These are phyloP conservation scores for Stagonosporopsis tanaceti DNA, from an alignment of 2,329 filamentous ascomycete genomes.

Conservation along the genomic window DNA sequence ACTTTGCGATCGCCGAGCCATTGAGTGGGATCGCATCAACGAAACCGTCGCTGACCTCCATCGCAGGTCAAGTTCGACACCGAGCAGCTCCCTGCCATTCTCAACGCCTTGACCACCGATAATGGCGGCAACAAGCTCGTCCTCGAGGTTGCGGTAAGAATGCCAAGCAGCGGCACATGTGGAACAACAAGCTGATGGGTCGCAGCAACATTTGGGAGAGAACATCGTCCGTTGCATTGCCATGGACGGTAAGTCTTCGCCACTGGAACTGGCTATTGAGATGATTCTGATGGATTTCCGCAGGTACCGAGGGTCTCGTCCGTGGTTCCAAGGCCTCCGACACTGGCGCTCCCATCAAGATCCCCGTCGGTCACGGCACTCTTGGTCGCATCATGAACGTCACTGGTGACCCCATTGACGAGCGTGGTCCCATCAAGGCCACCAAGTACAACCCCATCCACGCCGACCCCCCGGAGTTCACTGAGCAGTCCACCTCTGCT, in stretches of 20 bases:
- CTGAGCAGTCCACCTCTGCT: conserved; percentile 93
- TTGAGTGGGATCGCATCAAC: conserved; percentile 40
- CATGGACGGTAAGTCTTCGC: conserved; percentile 85
- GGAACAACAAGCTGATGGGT: conserved; percentile 36
- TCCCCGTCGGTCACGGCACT: conserved; percentile 91
- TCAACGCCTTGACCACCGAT: conserved; percentile 91
- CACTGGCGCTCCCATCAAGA: conserved; percentile 93
- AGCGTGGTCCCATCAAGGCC: conserved; percentile 97
- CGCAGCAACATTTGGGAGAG: conserved; percentile 98
- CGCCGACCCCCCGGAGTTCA: conserved; percentile 90
- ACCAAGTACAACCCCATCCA: conserved; percentile 90
- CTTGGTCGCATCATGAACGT: conserved; percentile 99
- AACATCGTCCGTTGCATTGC: conserved; percentile 99
- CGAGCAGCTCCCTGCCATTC: conserved; percentile 92
- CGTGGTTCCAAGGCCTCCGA: conserved; percentile 86
- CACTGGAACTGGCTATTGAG: conserved; percentile 4
- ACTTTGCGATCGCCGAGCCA: conserved; percentile 38
- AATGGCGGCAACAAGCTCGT: conserved; percentile 95
- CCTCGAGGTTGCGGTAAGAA: conserved; percentile 91
- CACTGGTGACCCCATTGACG: conserved; percentile 99
- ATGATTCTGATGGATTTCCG: conserved; percentile 33
- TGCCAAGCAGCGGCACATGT: conserved; percentile 34
- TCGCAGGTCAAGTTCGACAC: conserved; percentile 91
- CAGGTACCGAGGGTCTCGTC: conserved; percentile 99
- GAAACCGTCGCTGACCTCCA: conserved; percentile 42